Conservation (phyloP, 345 rosid genomes). For the Gossypium bickii region DNA sequence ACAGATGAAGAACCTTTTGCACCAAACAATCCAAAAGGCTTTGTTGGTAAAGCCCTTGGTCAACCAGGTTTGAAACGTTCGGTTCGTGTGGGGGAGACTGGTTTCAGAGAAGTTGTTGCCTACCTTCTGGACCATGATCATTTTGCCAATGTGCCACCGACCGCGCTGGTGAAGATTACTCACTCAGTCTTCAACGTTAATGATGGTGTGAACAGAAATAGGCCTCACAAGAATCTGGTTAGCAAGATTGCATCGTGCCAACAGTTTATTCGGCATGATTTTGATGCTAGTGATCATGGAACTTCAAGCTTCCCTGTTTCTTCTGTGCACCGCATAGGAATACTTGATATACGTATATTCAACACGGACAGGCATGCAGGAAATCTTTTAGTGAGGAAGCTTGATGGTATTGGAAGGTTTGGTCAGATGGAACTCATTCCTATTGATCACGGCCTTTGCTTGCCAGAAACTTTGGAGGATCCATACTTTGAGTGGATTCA, state of each 20-base stretch:
- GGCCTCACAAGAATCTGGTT: constrained; percentile 50
- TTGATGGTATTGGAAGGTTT: constrained; percentile 63
- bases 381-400: constrained; percentile 82
- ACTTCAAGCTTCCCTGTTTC: constrained; percentile 95
- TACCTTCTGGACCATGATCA: constrained; percentile 81
- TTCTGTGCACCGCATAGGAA: constrained; percentile 87
- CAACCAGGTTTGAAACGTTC: constrained; percentile 94
- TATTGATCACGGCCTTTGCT: constrained; percentile 94
- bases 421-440: constrained; percentile 90
- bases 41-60: constrained; percentile 95
- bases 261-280: constrained; percentile 86
- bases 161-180: constrained; percentile 92
- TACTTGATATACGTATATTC: constrained; percentile 77
- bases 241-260: constrained; percentile 98
- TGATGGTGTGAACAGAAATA: constrained; percentile 69
- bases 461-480: constrained; percentile 94
- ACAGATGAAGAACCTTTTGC: constrained; percentile 99
- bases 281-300: constrained; percentile 96
- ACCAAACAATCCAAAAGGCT: constrained; percentile 96
- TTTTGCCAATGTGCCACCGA: constrained; percentile 91
- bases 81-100: constrained; percentile 96
- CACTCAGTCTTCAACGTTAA: constrained; percentile 88
- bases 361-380: constrained; percentile 99
- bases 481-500: constrained; percentile 99
- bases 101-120: constrained; percentile 96